Evolutionary conservation across 768 basidiomycete genomes (phyloP).

Genomic region (Kwoniella dendrophila): DNA sequence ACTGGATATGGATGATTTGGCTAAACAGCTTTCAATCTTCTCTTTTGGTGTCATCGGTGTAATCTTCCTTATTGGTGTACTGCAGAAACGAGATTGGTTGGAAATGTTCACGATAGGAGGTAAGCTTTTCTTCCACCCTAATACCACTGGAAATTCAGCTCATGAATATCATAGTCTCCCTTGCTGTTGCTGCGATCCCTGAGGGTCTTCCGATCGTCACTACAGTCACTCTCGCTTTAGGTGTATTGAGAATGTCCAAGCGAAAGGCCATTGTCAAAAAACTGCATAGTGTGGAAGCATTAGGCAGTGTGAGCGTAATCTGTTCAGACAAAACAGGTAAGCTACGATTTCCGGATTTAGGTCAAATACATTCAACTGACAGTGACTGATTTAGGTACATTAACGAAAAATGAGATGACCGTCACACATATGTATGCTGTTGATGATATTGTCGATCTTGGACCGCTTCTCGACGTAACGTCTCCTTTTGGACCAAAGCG

Average conservation of each 20-base stretch:
- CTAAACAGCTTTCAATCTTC: slow-evolving; percentile 81
- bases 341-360: slow-evolving; percentile 23
- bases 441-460: slow-evolving; percentile 74
- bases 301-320: slow-evolving; percentile 94
- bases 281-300: slow-evolving; percentile 87
- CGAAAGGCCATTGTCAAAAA: slow-evolving; percentile 97
- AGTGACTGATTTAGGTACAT: slow-evolving; percentile 63
- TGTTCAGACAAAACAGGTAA: slow-evolving; percentile 95
- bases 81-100: slow-evolving; percentile 83
- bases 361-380: background rate
- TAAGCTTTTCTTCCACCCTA: slow-evolving; percentile 54
- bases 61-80: slow-evolving; percentile 85
- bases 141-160: background rate
- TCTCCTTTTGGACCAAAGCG: slow-evolving; percentile 47
- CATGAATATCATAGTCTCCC: slow-evolving; percentile 68
- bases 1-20: slow-evolving; percentile 92
- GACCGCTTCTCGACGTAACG: slow-evolving; percentile 60
- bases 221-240: slow-evolving; percentile 92
- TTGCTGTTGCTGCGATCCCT: slow-evolving; percentile 97
- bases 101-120: slow-evolving; percentile 99
- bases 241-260: slow-evolving; percentile 90
- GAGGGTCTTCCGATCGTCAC: slow-evolving; percentile 97
- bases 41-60: slow-evolving; percentile 94
- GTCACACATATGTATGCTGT: slow-evolving; percentile 85
- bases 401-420: slow-evolving; percentile 95